Evolutionary conservation across 2,329 filamentous ascomycete genomes (phyloP).

Genomic region (Graphilbum ipis-grandicollis): DNA sequence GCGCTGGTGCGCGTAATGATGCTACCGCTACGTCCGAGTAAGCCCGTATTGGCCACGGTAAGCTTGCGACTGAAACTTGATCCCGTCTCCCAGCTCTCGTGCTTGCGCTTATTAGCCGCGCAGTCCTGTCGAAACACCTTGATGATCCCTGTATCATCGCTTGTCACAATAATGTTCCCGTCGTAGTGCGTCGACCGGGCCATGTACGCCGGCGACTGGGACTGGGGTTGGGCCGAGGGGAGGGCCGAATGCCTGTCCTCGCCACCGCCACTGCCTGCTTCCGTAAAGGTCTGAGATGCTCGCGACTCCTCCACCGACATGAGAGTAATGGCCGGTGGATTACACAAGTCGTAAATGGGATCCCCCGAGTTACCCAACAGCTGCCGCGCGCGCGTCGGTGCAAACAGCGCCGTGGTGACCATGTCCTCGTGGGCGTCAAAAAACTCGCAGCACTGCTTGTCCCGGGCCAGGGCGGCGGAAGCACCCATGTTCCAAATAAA

Average conservation of each 20-base stretch:
- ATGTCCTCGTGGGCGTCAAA: slow-evolving; percentile 84
- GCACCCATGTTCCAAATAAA: slow-evolving; percentile 72
- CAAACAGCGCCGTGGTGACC: slow-evolving; percentile 77
- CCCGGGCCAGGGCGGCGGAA: slow-evolving; percentile 46
- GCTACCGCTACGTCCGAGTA: slow-evolving; percentile 40
- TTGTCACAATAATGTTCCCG: slow-evolving; percentile 84
- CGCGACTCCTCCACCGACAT: slow-evolving; percentile 51
- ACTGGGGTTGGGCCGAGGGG: slow-evolving; percentile 16
- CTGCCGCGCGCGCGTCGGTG: slow-evolving; percentile 60
- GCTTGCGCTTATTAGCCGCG: slow-evolving; percentile 59
- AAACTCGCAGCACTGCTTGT: slow-evolving; percentile 70
- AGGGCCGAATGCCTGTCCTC: slow-evolving; percentile 5
- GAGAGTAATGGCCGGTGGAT: slow-evolving; percentile 76
- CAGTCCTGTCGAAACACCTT: slow-evolving; percentile 95
- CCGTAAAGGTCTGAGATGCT: slow-evolving; percentile 13
- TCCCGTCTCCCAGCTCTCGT: slow-evolving; percentile 60
- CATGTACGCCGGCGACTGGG: slow-evolving; percentile 59
- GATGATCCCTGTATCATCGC: slow-evolving; percentile 74
- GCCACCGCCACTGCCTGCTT: slow-evolving; percentile 5
- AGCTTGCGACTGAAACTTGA: slow-evolving; percentile 60
- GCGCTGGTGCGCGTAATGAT: slow-evolving; percentile 35
- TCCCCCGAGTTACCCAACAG: slow-evolving; percentile 69
- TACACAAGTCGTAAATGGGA: slow-evolving; percentile 91
- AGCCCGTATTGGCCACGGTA: slow-evolving; percentile 36
- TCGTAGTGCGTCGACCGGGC: slow-evolving; percentile 57